Percentiles rank a stretch among this genome's conserved stretches.
phyloP scores from a whole-genome alignment of 2,329 filamentous ascomycete genomes.

The Trichoderma pleuroti region DNA sequence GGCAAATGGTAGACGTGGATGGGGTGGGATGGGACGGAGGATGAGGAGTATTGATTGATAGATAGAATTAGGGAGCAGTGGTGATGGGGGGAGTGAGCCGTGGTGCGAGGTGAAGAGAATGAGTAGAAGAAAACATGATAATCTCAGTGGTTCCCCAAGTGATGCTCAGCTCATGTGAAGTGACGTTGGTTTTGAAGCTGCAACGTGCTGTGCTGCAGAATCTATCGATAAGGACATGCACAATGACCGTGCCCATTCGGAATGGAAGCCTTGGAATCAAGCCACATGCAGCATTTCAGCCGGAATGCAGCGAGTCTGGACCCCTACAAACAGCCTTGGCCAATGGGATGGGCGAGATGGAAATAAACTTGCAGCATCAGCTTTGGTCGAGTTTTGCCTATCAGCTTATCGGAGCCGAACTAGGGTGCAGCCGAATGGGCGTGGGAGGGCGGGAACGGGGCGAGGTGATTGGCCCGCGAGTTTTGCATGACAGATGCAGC shows the following conservation, averaged over 20 bases:
- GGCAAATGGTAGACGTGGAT: constrained; percentile 1
- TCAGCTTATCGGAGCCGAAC: constrained; percentile 6
- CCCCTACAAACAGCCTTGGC: background rate
- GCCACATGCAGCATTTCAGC: constrained; percentile 10
- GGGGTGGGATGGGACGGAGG: background rate
- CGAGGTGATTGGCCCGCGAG: background rate
- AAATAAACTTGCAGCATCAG: constrained; percentile 14
- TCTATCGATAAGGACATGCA: background rate
- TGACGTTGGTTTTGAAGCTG: background rate
- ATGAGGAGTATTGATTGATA: background rate
- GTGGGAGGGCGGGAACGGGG: background rate
- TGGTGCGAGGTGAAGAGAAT: background rate
- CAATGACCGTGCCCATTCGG: background rate
- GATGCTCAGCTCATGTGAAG: background rate
- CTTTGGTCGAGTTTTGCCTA: constrained; percentile 8
- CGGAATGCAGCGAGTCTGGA: background rate
- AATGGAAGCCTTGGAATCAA: background rate
- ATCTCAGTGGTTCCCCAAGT: background rate
- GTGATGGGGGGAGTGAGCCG: background rate
- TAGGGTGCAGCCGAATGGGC: background rate
- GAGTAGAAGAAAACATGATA: constrained; percentile 12
- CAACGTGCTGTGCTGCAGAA: background rate
- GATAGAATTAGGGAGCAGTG: background rate
- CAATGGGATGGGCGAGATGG: background rate
- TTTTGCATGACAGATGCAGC: background rate